A percentile compares a stretch with the other conserved stretches of the same genome.
Conservation (phyloP, 2,329 filamentous ascomycete genomes). For the Pseudophaeomoniella oleicola region DNA sequence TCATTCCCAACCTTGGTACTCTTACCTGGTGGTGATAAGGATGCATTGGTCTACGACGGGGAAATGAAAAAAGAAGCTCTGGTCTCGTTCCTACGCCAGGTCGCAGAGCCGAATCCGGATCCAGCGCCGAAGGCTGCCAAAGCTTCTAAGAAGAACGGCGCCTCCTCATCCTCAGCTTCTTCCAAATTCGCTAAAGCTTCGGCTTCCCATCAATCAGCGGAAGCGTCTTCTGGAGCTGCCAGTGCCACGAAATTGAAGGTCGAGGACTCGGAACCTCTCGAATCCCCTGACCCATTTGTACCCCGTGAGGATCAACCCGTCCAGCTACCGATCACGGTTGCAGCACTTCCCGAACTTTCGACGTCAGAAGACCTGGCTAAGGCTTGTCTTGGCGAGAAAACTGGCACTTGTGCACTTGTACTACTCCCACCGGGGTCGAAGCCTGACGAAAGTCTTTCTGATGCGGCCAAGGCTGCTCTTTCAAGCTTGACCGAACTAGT, state of each 20-base stretch:
- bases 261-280: slow-evolving; percentile 34
- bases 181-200: slow-evolving; percentile 36
- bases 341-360: slow-evolving; percentile 51
- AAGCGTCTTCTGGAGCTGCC: slow-evolving; percentile 30
- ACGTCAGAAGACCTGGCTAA: slow-evolving; percentile 50
- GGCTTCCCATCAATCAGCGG: slow-evolving; percentile 34
- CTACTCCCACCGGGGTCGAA: slow-evolving; percentile 45
- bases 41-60: slow-evolving; percentile 61
- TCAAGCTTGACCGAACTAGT: slow-evolving; percentile 56
- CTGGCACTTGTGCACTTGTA: slow-evolving; percentile 70
- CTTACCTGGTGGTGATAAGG: slow-evolving; percentile 54
- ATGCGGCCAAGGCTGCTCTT: slow-evolving; percentile 37
- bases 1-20: slow-evolving; percentile 72
- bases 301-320: slow-evolving; percentile 26
- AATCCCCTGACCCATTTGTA: slow-evolving; percentile 37
- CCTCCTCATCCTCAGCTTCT: slow-evolving; percentile 23
- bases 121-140: slow-evolving; percentile 35
- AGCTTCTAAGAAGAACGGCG: slow-evolving; percentile 13
- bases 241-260: slow-evolving; percentile 36
- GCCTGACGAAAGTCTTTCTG: slow-evolving; percentile 31
- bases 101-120: slow-evolving; percentile 64
- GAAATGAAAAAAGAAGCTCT: slow-evolving; percentile 75
- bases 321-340: slow-evolving; percentile 39
- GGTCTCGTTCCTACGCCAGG: slow-evolving; percentile 68
- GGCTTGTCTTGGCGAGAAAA: slow-evolving; percentile 60